Conservation (phyloP, 129 eudicot species). For the Centaurea solstitialis region DNA sequence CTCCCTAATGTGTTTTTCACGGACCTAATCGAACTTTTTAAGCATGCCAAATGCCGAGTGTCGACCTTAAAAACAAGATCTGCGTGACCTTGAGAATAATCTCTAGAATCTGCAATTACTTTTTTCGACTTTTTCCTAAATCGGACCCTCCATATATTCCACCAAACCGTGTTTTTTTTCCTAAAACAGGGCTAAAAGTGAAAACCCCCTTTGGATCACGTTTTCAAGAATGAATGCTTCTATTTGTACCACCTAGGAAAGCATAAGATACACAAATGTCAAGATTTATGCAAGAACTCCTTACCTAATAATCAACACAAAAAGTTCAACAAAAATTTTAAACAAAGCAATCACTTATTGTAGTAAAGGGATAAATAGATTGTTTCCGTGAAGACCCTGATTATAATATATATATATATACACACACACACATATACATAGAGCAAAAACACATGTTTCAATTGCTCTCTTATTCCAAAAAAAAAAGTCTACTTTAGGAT, state of each 20-base stretch:
- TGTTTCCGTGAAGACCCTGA: background rate
- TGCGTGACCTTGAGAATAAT: constrained; percentile 20
- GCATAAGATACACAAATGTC: constrained; percentile 33
- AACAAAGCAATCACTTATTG: constrained; percentile 25
- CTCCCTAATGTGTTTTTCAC: constrained; percentile 8
- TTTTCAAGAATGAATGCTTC: constrained; percentile 17
- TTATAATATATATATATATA: background rate
- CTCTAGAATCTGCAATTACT: constrained; percentile 19
- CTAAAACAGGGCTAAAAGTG: constrained; percentile 15
- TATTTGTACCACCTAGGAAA: constrained; percentile 28
- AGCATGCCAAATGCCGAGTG: constrained; percentile 10
- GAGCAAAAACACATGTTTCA: constrained; percentile 20
- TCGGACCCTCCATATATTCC: constrained; percentile 21
- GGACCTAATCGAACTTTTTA: constrained; percentile 28
- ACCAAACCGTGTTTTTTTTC: constrained; percentile 8
- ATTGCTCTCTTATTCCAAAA: background rate
- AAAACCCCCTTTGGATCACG: constrained; percentile 11
- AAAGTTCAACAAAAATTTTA: constrained; percentile 17
- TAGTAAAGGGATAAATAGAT: background rate
- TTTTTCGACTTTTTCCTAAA: constrained; percentile 2
- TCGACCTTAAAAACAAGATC: constrained; percentile 1
- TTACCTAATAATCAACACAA: constrained; percentile 25
- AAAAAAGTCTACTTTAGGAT: background rate
- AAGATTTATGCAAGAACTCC: constrained; percentile 34
- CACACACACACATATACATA: too few relatives aligned